A percentile compares a stretch with the other conserved stretches of the same genome.
phyloP scores from a whole-genome alignment of 1,139 yeast genomes.

The Blastobotrys raffinosifermentans region DNA sequence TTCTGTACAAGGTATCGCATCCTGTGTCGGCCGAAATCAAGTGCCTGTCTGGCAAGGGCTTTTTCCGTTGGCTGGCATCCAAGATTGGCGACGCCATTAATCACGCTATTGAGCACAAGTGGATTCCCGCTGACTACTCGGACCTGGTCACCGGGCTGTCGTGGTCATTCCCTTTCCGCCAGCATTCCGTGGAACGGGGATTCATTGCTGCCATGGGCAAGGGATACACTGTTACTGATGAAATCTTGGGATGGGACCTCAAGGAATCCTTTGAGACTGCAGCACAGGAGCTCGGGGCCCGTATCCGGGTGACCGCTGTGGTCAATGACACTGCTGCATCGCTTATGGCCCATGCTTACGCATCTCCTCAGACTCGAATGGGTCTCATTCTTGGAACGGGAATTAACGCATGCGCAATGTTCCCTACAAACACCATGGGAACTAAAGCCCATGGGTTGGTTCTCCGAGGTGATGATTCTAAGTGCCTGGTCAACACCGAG shows the following conservation, averaged over 20 bases:
- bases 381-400: conserved; percentile 93
- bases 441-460: conserved; percentile 4
- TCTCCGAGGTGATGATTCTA: conserved; percentile 8
- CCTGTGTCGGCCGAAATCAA: conserved; percentile 21
- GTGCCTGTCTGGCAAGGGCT: conserved; percentile 46
- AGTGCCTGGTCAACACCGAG: conserved; percentile 32
- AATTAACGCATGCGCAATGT: conserved; percentile 50
- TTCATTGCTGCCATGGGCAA: conserved; percentile 83
- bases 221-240: conserved; percentile 67
- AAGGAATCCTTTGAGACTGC: conserved; percentile 57
- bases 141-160: conserved; percentile 30
- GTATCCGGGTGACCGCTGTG: conserved; percentile 66
- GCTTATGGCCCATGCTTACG: conserved; percentile 68
- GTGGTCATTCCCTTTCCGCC: conserved; percentile 31
- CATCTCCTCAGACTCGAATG: conserved; percentile 56
- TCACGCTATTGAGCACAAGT: conserved; percentile 45
- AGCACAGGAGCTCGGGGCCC: conserved; percentile 45
- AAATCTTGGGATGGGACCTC: conserved; percentile 70
- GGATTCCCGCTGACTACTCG: conserved; percentile 30
- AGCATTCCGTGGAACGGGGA: conserved; percentile 59
- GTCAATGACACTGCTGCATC: conserved; percentile 92
- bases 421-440: conserved; percentile 16
- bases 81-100: conserved; percentile 54
- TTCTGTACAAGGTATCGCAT: conserved; percentile 26
- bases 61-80: conserved; percentile 50